These are phyloP conservation scores for Colletotrichum abscissum DNA, from an alignment of 2,329 filamentous ascomycete species.

Conservation along the genomic window DNA sequence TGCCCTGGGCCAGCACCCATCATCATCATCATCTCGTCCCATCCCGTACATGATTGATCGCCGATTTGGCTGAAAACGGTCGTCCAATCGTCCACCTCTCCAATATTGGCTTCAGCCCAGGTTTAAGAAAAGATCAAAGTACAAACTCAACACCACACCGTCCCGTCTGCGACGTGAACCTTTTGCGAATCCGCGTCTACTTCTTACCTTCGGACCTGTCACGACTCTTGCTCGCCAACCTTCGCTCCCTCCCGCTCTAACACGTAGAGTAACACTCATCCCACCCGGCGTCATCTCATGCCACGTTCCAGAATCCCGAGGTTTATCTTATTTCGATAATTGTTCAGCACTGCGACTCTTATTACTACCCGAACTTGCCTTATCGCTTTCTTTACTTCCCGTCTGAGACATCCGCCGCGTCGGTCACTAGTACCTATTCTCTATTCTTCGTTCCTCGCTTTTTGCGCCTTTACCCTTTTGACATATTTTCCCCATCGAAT, in stretches of 20 bases:
- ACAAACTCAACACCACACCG: neutral
- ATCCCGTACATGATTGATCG: slow-evolving; percentile 2
- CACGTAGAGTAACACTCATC: too few relatives aligned
- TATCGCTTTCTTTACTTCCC: slow-evolving; percentile 20
- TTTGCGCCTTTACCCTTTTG: neutral
- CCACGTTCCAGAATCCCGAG: slow-evolving; percentile 10
- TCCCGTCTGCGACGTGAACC: slow-evolving; percentile 14
- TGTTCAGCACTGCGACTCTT: neutral
- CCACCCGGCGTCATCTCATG: neutral
- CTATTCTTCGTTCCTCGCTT: neutral
- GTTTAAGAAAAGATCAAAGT: neutral
- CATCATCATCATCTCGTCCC: neutral
- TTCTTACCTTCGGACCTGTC: neutral
- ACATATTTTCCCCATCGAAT: neutral
- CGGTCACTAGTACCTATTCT: slow-evolving; percentile 2
- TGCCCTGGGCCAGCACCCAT: neutral
- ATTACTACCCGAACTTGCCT: neutral
- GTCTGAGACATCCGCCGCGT: slow-evolving; percentile 30
- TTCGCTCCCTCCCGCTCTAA: neutral
- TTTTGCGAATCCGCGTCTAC: neutral
- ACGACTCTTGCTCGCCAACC: neutral
- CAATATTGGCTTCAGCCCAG: neutral
- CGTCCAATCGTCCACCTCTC: slow-evolving; percentile 2
- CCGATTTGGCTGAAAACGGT: slow-evolving; percentile 15
- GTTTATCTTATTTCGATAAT: neutral